Evolutionary conservation across 768 basidiomycete genomes (phyloP).

Genomic region (Thelephora ganbajun): DNA sequence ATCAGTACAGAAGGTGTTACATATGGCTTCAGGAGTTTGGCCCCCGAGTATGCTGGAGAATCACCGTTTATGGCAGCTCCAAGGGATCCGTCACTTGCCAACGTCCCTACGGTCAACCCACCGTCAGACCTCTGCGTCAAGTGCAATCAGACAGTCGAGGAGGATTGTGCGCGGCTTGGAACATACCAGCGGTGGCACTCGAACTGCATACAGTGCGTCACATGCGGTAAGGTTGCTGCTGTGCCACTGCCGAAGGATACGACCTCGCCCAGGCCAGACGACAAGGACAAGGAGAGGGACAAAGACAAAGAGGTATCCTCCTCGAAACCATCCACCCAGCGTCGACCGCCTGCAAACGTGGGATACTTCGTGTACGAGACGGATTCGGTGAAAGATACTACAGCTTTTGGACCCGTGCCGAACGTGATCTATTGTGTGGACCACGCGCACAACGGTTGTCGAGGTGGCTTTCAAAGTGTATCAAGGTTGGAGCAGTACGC

Average conservation of each 20-base stretch:
- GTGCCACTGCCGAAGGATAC: constrained; percentile 44
- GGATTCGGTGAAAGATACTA: constrained; percentile 51
- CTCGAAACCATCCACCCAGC: constrained; percentile 44
- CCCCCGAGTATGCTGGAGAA: constrained; percentile 84
- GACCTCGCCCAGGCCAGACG: constrained; percentile 33
- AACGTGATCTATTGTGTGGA: constrained; percentile 64
- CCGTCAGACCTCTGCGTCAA: constrained; percentile 86
- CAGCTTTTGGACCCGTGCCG: constrained; percentile 62
- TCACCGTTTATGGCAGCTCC: constrained; percentile 51
- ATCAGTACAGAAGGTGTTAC: constrained; percentile 75
- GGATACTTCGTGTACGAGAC: constrained; percentile 64
- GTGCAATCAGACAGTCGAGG: constrained; percentile 86
- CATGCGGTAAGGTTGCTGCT: constrained; percentile 68
- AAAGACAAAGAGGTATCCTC: constrained; percentile 28
- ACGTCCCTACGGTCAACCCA: constrained; percentile 48
- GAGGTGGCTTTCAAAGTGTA: constrained; percentile 76
- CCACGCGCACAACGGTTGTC: constrained; percentile 56
- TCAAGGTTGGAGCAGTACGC: constrained; percentile 96
- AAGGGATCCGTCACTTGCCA: constrained; percentile 30
- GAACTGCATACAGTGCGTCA: constrained; percentile 73
- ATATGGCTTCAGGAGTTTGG: constrained; percentile 86
- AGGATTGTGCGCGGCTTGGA: constrained; percentile 89
- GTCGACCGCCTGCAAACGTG: constrained; percentile 73
- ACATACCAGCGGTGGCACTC: constrained; percentile 98
- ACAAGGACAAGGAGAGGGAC: constrained; percentile 24